Conservation (phyloP, 768 basidiomycete genomes). For the Leccinum boreale region DNA sequence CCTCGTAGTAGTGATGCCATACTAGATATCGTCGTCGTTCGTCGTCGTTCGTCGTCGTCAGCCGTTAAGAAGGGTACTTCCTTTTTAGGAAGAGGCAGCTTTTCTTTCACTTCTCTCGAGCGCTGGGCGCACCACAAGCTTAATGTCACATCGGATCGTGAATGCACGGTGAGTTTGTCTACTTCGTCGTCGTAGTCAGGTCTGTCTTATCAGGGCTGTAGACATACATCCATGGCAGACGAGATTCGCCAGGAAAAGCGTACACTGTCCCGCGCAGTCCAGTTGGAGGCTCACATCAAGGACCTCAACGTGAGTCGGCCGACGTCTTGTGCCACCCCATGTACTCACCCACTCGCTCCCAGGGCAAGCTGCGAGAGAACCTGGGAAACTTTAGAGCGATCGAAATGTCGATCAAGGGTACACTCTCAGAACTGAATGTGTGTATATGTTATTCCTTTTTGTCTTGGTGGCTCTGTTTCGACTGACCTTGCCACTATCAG, state of each 20-base stretch:
- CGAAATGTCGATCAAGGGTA: conserved; percentile 65
- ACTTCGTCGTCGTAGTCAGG: not conserved
- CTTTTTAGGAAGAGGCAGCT: not conserved
- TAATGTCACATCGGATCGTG: not conserved
- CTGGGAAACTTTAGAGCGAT: conserved; percentile 73
- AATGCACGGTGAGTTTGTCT: conserved; percentile 10
- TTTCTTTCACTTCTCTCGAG: not conserved
- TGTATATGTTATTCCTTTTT: not conserved
- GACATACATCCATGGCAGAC: conserved; percentile 9
- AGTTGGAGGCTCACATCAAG: conserved; percentile 58
- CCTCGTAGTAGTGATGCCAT: not conserved
- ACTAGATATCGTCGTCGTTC: not conserved
- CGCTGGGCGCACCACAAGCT: too few relatives aligned
- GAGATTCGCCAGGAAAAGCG: conserved; percentile 37
- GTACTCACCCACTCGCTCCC: not conserved
- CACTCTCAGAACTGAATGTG: conserved; percentile 61
- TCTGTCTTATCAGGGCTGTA: not conserved
- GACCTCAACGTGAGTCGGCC: conserved; percentile 48
- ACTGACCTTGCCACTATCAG: conserved; percentile 30
- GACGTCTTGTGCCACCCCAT: not conserved
- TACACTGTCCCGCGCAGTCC: conserved; percentile 44
- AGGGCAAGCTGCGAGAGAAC: conserved; percentile 44
- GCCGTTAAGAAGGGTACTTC: not conserved
- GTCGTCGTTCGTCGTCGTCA: not conserved
- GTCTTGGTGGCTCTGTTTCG: not conserved